phyloP scores from a whole-genome alignment of 2,329 filamentous ascomycete species.

The Fusarium incarnatum region DNA sequence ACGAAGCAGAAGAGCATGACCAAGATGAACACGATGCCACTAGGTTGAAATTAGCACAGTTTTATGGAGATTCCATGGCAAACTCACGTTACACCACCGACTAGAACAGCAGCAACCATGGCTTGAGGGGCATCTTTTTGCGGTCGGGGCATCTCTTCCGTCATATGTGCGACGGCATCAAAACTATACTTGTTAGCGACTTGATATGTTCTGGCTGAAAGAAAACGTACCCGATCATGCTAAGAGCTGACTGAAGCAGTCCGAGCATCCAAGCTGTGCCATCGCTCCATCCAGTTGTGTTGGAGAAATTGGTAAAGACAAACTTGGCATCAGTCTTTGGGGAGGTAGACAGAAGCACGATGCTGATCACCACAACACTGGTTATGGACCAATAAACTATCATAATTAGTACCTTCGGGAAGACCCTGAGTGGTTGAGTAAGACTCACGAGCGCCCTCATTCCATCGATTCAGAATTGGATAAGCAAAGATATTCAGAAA shows the following conservation, averaged over 20 bases:
- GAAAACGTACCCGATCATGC: conserved; percentile 46
- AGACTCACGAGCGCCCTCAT: conserved; percentile 53
- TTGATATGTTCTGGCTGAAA: accelerated
- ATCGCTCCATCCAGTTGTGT: conserved; percentile 59
- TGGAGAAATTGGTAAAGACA: conserved; percentile 59
- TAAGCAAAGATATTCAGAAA: conserved; percentile 58
- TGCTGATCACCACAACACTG: conserved; percentile 57
- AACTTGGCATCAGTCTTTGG: conserved; percentile 56
- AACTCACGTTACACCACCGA: conserved; percentile 56
- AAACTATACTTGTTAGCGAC: conserved; percentile 45
- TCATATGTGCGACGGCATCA: conserved; percentile 59
- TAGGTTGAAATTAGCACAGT: conserved; percentile 12
- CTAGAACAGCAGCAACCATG: conserved; percentile 54
- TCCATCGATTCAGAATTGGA: conserved; percentile 55
- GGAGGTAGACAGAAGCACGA: conserved; percentile 55
- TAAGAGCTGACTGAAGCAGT: conserved; percentile 55
- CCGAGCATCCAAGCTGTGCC: conserved; percentile 61
- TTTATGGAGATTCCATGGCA: neutral
- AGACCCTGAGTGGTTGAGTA: accelerated
- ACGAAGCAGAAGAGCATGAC: conserved; percentile 58
- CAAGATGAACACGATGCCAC: conserved; percentile 54
- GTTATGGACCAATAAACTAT: conserved; percentile 56
- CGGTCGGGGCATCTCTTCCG: conserved; percentile 59
- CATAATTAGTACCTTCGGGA: neutral
- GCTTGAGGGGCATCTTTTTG: conserved; percentile 55